Conservation (phyloP, 2,329 filamentous ascomycete genomes). For the Aspergillus luchuensis region DNA sequence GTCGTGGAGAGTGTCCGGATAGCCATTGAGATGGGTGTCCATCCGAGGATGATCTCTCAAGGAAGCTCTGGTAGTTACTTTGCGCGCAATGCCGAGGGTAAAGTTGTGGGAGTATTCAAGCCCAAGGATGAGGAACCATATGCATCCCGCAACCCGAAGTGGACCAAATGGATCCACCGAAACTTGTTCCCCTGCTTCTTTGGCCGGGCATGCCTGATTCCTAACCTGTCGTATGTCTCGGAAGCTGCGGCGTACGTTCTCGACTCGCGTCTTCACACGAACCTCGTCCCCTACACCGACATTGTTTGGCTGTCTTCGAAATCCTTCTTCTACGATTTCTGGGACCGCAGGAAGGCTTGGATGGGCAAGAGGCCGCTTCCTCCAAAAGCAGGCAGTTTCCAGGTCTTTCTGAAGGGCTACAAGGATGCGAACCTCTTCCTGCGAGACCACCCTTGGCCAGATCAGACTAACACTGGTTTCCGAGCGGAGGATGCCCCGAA, state of each 20-base stretch:
- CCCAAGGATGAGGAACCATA: slow-evolving; percentile 99
- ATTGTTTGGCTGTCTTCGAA: slow-evolving; percentile 93
- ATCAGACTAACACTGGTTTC: slow-evolving; percentile 73
- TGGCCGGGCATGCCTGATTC: slow-evolving; percentile 90
- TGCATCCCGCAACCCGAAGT: slow-evolving; percentile 94
- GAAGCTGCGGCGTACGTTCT: slow-evolving; percentile 96
- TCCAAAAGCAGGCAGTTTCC: slow-evolving; percentile 90
- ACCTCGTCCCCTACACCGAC: slow-evolving; percentile 94
- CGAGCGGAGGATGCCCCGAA: slow-evolving; percentile 67
- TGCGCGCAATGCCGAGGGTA: slow-evolving; percentile 85
- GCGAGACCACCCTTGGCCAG: slow-evolving; percentile 94
- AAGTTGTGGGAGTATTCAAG: slow-evolving; percentile 97
- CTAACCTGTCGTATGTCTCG: slow-evolving; percentile 95
- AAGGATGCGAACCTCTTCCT: slow-evolving; percentile 97
- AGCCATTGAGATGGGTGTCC: slow-evolving; percentile 86
- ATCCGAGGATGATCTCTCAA: slow-evolving; percentile 94
- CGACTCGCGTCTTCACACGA: slow-evolving; percentile 83
- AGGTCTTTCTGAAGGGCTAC: slow-evolving; percentile 95
- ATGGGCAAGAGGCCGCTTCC: slow-evolving; percentile 84
- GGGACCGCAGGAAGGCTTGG: slow-evolving; percentile 86
- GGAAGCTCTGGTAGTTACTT: slow-evolving; percentile 98
- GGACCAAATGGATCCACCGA: slow-evolving; percentile 99
- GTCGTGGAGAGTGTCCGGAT: slow-evolving; percentile 86
- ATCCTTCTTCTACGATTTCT: slow-evolving; percentile 97
- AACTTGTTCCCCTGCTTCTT: slow-evolving; percentile 98